Base-by-base conservation (phyloP, 257 asterid species). In the Scutellaria barbata region DNA sequence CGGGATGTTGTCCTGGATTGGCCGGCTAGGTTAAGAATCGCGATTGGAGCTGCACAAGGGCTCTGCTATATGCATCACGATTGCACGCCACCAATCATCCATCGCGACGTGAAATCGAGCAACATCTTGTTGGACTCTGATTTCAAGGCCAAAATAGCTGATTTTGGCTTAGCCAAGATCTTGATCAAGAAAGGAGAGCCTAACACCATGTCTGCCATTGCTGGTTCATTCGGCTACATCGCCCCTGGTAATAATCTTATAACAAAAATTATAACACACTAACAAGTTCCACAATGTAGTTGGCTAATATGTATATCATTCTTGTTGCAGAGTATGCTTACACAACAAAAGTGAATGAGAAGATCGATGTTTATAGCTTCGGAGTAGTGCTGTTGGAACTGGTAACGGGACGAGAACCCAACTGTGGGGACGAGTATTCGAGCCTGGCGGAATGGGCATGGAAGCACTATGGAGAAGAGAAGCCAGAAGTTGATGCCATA, bases 361-460 rank as follows among this genome's bases (percentile, higher is more conserved):
- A 83, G 63, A 69, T 81, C n/a, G 90, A 83, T 14, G 88, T 85
- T 16, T 85, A 83, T 50, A 83, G 88, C 77, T 85, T 83, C 8
- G 87, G 90, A 11, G 90, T 85, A 3, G 87, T 85, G 40, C 79
- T 85, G 10, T 54, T 85, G 40, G 90, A 85, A 70, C 76, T 85
- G 47, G 86, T 79, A 52, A 83, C 88, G 3, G 90, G 90, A 33
- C 53, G 85, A 68, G 86, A 83, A 81, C 84, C 96, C 9, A 85
- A 81, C 50, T 61, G 39, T 5, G 92, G 93, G 51, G 96, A 82
- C 3, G 96, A 89, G 76, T 81, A 89, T 20, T 75, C 81, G 5
- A 83, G 89, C 84, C 89, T 92, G 1, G 96, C 95, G 9, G 96
- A 92, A 71, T 92, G 98, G 96, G 96, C 96, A 5, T 90, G 98